Percentiles rank a stretch among this genome's conserved stretches.
Evolutionary conservation across 2,329 filamentous ascomycete species (phyloP).

Genomic region (Macrophomina tecta): DNA sequence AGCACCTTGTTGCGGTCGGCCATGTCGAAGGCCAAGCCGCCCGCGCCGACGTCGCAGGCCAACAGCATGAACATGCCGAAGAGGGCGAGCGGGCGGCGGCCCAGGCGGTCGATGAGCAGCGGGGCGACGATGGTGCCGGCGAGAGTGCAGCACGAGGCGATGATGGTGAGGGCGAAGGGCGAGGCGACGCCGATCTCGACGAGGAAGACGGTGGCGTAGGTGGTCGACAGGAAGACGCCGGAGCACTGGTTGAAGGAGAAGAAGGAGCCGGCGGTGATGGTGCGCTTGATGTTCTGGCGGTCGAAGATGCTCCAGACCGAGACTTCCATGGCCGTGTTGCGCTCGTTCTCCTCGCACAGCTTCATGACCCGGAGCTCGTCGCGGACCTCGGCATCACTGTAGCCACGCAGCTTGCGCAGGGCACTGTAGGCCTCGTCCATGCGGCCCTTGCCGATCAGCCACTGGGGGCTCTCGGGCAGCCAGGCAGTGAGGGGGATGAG

Average conservation of each 20-base stretch:
- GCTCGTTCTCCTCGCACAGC: constrained; percentile 37
- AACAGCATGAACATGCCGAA: constrained; percentile 43
- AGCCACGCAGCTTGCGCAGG: constrained; percentile 39
- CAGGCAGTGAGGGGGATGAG: constrained; percentile 39
- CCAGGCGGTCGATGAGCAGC: constrained; percentile 68
- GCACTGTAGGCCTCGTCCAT: constrained; percentile 37
- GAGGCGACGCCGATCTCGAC: constrained; percentile 81
- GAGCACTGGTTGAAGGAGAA: constrained; percentile 26
- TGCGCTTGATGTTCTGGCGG: constrained; percentile 43
- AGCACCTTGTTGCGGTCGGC: neutral
- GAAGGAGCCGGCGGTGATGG: constrained; percentile 45
- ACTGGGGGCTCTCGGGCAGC: constrained; percentile 66
- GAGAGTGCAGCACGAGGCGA: constrained; percentile 55
- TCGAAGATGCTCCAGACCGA: constrained; percentile 47
- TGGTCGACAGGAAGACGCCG: constrained; percentile 48
- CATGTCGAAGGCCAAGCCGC: constrained; percentile 11
- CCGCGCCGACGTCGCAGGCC: constrained; percentile 8
- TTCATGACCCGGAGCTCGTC: constrained; percentile 42
- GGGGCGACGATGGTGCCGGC: constrained; percentile 64
- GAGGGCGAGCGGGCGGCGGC: constrained; percentile 59
- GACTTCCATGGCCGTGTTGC: constrained; percentile 34
- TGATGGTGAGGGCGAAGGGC: constrained; percentile 65
- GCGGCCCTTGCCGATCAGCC: constrained; percentile 62
- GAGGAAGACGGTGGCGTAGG: constrained; percentile 70
- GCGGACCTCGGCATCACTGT: constrained; percentile 39